These are phyloP conservation scores for Fusarium tupiense DNA, from an alignment of 2,329 filamentous ascomycete species.

Conservation along the genomic window DNA sequence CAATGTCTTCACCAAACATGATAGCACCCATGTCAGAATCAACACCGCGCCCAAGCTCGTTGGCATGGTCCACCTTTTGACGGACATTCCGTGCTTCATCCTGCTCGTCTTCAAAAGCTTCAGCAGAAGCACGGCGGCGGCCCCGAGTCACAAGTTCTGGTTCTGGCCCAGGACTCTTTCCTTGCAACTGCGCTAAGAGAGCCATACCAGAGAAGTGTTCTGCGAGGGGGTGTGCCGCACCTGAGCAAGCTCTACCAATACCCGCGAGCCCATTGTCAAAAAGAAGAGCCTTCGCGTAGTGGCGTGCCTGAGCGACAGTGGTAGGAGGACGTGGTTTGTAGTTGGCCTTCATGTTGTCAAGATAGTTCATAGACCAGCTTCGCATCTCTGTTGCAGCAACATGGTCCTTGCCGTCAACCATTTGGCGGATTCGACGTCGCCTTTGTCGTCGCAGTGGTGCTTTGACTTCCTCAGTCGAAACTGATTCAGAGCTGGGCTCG, in stretches of 20 bases:
- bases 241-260: conserved; percentile 20
- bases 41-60: conserved; percentile 43
- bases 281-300: conserved; percentile 46
- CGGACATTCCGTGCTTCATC: conserved; percentile 51
- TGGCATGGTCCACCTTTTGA: conserved; percentile 46
- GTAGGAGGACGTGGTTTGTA: conserved; percentile 41
- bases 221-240: conserved; percentile 56
- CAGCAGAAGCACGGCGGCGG: conserved; percentile 54
- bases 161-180: conserved; percentile 32
- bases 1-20: conserved; percentile 52
- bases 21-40: conserved; percentile 42
- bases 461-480: conserved; percentile 27
- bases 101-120: conserved; percentile 55
- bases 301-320: conserved; percentile 52
- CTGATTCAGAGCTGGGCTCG: conserved; percentile 37
- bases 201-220: conserved; percentile 55
- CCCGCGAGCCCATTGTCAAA: conserved; percentile 51
- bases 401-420: conserved; percentile 48
- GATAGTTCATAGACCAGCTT: conserved; percentile 56
- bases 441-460: conserved; percentile 39
- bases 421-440: conserved; percentile 39
- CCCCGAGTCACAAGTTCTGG: conserved; percentile 35
- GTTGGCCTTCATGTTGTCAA: conserved; percentile 63
- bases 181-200: conserved; percentile 49
- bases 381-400: conserved; percentile 51